Evolutionary conservation across 2,329 filamentous ascomycete genomes (phyloP).

Genomic region (Neoscytalidium dimidiatum): DNA sequence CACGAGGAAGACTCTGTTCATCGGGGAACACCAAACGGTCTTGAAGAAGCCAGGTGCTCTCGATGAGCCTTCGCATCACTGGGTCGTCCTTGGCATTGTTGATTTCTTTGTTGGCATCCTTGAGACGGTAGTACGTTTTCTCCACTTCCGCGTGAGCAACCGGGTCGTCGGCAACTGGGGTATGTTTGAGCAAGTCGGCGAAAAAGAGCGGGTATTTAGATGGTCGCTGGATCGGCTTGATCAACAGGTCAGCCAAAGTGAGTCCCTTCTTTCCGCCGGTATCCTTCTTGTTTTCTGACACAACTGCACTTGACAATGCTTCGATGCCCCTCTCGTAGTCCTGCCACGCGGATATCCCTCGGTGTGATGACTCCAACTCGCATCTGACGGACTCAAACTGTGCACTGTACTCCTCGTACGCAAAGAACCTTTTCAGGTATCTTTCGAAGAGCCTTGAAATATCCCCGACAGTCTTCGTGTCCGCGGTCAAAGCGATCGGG

Average conservation of each 20-base stretch:
- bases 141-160: slow-evolving; percentile 79
- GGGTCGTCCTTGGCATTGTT: slow-evolving; percentile 82
- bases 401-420: slow-evolving; percentile 89
- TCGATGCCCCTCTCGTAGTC: slow-evolving; percentile 85
- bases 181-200: slow-evolving; percentile 77
- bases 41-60: slow-evolving; percentile 83
- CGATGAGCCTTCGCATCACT: slow-evolving; percentile 67
- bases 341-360: slow-evolving; percentile 71
- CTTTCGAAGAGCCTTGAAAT: slow-evolving; percentile 57
- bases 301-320: slow-evolving; percentile 72
- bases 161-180: slow-evolving; percentile 82
- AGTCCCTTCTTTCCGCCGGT: slow-evolving; percentile 72
- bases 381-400: slow-evolving; percentile 85
- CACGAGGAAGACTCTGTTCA: slow-evolving; percentile 39
- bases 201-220: slow-evolving; percentile 91
- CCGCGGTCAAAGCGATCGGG: slow-evolving; percentile 44
- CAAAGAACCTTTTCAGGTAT: slow-evolving; percentile 78
- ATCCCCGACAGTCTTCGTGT: slow-evolving; percentile 55
- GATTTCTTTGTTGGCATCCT: slow-evolving; percentile 75
- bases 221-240: slow-evolving; percentile 94
- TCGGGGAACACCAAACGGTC: slow-evolving; percentile 75
- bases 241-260: slow-evolving; percentile 81
- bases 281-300: slow-evolving; percentile 66
- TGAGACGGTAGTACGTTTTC: slow-evolving; percentile 69
- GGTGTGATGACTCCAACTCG: slow-evolving; percentile 70